phyloP scores from a whole-genome alignment of 2,329 filamentous ascomycete genomes.

The Aschersonia sp. region DNA sequence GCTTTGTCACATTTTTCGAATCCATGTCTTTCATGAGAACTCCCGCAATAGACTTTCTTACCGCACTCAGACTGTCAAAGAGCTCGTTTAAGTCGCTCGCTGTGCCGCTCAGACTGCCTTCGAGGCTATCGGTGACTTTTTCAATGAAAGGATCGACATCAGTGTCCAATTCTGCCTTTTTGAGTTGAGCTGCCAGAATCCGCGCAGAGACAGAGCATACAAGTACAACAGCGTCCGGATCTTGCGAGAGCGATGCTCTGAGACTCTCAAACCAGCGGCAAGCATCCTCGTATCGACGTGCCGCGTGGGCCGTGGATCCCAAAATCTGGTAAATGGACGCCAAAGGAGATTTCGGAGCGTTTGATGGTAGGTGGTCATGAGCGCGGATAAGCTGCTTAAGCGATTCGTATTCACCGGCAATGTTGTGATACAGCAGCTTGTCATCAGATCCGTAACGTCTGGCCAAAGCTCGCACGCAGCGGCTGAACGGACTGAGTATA shows the following conservation, averaged over 20 bases:
- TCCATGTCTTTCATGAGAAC: conserved; percentile 22
- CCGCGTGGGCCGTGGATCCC: conserved; percentile 30
- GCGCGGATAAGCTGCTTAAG: conserved; percentile 18
- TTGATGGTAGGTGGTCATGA: conserved; percentile 17
- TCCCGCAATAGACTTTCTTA: conserved; percentile 38
- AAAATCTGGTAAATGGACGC: conserved; percentile 37
- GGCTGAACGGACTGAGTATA: conserved; percentile 47
- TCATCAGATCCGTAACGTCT: conserved; percentile 31
- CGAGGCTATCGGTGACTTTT: conserved; percentile 38
- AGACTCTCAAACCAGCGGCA: conserved; percentile 38
- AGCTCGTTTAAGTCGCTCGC: conserved; percentile 45
- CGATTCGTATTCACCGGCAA: conserved; percentile 15
- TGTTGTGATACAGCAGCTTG: conserved; percentile 21
- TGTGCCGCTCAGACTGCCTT: conserved; percentile 44
- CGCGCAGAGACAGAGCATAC: conserved; percentile 39
- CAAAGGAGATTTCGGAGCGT: conserved; percentile 27
- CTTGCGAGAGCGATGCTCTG: conserved; percentile 19
- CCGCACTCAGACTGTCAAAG: conserved; percentile 37
- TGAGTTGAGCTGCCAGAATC: conserved; percentile 38
- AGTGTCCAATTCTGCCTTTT: conserved; percentile 20
- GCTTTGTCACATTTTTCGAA: conserved; percentile 4
- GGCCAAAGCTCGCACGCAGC: conserved; percentile 46
- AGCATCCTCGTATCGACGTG: conserved; percentile 32
- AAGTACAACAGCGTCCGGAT: conserved; percentile 30
- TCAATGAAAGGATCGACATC: conserved; percentile 26